A percentile compares a stretch with the other conserved stretches of the same genome.
Evolutionary conservation across 2,329 filamentous ascomycete genomes (phyloP).

Genomic region (Phoma sp.): DNA sequence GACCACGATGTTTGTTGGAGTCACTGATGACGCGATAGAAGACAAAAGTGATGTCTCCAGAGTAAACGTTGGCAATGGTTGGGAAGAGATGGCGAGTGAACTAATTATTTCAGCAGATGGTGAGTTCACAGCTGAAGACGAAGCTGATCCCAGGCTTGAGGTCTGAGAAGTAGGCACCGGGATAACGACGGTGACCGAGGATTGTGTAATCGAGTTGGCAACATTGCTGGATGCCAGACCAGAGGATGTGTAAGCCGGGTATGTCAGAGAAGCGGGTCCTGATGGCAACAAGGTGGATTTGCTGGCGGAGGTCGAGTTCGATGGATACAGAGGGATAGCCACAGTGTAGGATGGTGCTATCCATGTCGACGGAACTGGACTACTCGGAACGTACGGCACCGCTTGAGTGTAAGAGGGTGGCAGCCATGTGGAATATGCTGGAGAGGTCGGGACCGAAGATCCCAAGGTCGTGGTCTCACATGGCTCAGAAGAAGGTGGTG

Average conservation of each 20-base stretch:
- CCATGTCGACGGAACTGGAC: conserved; percentile 4
- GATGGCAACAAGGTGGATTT: background rate
- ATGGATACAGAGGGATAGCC: conserved; percentile 1
- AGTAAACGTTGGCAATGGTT: conserved; percentile 4
- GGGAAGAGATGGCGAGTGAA: background rate
- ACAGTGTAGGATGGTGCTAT: conserved; percentile 6
- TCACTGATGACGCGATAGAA: background rate
- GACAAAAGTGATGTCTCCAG: background rate
- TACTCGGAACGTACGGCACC: conserved; percentile 8
- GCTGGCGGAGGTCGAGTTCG: background rate
- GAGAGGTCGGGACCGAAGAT: background rate
- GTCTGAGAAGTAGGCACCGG: background rate
- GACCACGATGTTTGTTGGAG: background rate
- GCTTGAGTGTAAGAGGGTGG: conserved; percentile 10
- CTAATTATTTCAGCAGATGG: too few species aligned
- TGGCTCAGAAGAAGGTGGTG: conserved; percentile 12
- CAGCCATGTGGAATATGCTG: conserved; percentile 13
- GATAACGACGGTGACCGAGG: background rate
- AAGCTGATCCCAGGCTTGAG: background rate
- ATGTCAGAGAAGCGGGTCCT: background rate
- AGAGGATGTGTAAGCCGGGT: background rate
- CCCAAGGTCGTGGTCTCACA: conserved; percentile 12
- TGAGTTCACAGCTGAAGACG: background rate
- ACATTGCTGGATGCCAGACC: background rate
- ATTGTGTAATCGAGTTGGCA: background rate